These are phyloP conservation scores for Xenosphaeropsis pyriputrescens DNA, from an alignment of 2,329 filamentous ascomycete genomes.

Conservation along the genomic window DNA sequence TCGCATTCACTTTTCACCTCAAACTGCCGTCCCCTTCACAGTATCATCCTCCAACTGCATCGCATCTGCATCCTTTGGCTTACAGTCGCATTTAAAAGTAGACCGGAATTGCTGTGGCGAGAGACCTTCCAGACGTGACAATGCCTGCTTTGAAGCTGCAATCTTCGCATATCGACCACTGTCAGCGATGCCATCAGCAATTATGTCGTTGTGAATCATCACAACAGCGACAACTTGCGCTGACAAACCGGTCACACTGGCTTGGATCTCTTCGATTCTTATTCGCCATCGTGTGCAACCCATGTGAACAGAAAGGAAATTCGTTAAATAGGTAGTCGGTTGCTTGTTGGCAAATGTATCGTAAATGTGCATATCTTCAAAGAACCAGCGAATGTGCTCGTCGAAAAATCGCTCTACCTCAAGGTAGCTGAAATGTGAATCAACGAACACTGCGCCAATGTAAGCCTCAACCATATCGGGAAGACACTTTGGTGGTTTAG, in stretches of 20 bases:
- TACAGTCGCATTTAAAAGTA: conserved; percentile 50
- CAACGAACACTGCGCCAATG: conserved; percentile 81
- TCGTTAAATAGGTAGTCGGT: conserved; percentile 60
- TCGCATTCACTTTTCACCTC: too few species aligned
- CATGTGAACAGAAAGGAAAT: conserved; percentile 47
- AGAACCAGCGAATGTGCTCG: conserved; percentile 60
- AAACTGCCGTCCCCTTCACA: too few species aligned
- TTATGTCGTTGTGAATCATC: conserved; percentile 57
- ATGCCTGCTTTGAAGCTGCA: conserved; percentile 43
- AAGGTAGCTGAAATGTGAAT: conserved; percentile 64
- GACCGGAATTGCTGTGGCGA: conserved; percentile 40
- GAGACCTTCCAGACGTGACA: conserved; percentile 30
- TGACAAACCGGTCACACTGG: conserved; percentile 15
- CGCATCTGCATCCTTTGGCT: too few species aligned
- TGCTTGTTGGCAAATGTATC: conserved; percentile 80
- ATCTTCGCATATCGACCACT: conserved; percentile 64
- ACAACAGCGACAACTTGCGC: conserved; percentile 55
- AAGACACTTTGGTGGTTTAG: conserved; percentile 56
- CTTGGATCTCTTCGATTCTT: conserved; percentile 27
- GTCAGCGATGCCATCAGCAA: conserved; percentile 44
- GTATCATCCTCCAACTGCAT: too few species aligned
- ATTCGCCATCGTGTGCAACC: conserved; percentile 45
- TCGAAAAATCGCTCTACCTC: conserved; percentile 67
- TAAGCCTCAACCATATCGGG: conserved; percentile 84
- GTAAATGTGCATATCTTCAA: conserved; percentile 75